phyloP scores from a whole-genome alignment of 495 filamentous ascomycete genomes.

The Immersiella caudata region DNA sequence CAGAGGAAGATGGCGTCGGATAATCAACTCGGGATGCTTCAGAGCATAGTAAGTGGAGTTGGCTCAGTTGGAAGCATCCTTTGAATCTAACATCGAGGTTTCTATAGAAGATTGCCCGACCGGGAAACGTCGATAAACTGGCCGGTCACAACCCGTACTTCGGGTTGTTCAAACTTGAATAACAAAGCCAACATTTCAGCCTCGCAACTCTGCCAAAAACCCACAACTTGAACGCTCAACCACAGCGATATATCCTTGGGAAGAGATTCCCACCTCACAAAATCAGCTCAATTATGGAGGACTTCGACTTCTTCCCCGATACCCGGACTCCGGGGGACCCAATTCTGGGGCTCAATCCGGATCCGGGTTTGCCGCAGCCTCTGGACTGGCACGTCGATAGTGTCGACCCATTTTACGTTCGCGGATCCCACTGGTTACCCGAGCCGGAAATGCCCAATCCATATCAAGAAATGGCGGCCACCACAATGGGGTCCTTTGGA shows the following conservation, averaged over 20 bases:
- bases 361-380: too few relatives aligned
- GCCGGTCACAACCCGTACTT: not conserved
- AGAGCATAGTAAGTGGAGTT: not conserved
- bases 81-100: not conserved
- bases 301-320: not conserved
- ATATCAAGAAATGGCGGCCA: too few relatives aligned
- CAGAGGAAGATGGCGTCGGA: not conserved
- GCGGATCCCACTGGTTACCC: too few relatives aligned
- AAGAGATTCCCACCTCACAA: not conserved
- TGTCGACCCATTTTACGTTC: too few relatives aligned
- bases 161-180: not conserved
- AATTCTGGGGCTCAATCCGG: too few relatives aligned
- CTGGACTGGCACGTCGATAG: too few relatives aligned
- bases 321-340: too few relatives aligned
- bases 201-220: not conserved
- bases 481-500: too few relatives aligned
- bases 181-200: not conserved
- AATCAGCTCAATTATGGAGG: not conserved
- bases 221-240: not conserved
- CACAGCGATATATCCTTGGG: not conserved
- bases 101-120: not conserved
- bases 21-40: not conserved
- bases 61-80: too few relatives aligned
- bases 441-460: too few relatives aligned
- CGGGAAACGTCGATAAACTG: not conserved